Percentiles rank a stretch among this genome's conserved stretches.
Evolutionary conservation across 1,284 basidiomycete species (phyloP).

Genomic region (Ganoderma sp.): DNA sequence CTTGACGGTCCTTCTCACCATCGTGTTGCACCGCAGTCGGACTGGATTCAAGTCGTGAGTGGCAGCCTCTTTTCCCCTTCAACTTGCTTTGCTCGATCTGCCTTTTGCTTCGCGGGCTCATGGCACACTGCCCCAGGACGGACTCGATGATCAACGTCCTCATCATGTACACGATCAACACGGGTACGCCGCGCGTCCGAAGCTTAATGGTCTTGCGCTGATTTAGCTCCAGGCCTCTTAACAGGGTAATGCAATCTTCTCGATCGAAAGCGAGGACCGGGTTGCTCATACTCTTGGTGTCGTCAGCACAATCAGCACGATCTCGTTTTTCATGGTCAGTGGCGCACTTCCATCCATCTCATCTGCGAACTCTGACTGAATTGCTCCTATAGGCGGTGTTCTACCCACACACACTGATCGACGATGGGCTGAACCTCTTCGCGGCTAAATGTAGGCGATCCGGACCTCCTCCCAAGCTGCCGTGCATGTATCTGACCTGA

Average conservation of each 20-base stretch:
- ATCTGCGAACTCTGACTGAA: neutral
- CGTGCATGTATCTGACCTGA: neutral
- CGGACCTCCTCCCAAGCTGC: neutral
- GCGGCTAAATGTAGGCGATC: neutral
- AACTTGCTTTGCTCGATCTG: no score
- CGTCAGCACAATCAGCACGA: neutral
- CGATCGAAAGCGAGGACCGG: no score
- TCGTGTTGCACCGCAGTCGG: constrained; percentile 1
- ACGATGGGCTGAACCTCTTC: constrained; percentile 3
- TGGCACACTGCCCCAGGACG: neutral
- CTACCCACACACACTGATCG: constrained; percentile 4
- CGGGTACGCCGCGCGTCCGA: neutral
- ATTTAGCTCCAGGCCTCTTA: neutral
- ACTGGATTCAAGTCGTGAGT: constrained; percentile 3
- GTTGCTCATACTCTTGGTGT: no score
- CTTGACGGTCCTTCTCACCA: neutral
- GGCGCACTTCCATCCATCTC: no score
- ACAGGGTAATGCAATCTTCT: neutral
- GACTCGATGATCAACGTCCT: constrained; percentile 7
- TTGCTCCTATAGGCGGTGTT: neutral
- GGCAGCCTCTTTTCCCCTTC: neutral
- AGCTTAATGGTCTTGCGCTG: neutral
- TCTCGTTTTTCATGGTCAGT: constrained; percentile 3
- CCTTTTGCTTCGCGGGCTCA: neutral
- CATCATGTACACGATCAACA: constrained; percentile 9